Evolutionary conservation across 495 filamentous ascomycete genomes (phyloP).

Genomic region (Astrothelium subdiscretum): DNA sequence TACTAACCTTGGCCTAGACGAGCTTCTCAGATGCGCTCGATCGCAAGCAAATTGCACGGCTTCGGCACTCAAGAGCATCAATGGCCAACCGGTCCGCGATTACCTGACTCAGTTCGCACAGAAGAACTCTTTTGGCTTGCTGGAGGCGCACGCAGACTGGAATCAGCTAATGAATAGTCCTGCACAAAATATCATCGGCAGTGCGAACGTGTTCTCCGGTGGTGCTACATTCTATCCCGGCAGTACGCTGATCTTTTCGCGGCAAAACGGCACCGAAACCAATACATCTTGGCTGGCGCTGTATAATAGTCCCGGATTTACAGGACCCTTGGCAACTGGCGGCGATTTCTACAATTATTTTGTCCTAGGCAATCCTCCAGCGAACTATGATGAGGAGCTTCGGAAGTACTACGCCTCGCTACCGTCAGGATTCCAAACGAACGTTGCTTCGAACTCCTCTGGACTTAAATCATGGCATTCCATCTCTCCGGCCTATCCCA

Average conservation of each 20-base stretch:
- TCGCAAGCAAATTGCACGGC: background rate
- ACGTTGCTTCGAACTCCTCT: conserved; percentile 4
- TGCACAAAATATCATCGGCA: conserved; percentile 31
- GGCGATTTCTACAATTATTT: conserved; percentile 42
- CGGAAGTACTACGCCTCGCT: background rate
- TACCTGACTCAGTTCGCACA: conserved; percentile 35
- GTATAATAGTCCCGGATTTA: conserved; percentile 25
- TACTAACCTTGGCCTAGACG: background rate
- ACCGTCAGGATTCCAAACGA: background rate
- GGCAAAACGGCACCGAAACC: conserved; percentile 31
- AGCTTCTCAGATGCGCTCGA: background rate
- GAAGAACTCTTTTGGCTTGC: conserved; percentile 27
- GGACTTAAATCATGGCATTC: background rate
- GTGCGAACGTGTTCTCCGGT: conserved; percentile 29
- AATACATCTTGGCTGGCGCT: conserved; percentile 27
- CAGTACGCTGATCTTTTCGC: conserved; percentile 19
- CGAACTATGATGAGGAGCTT: background rate
- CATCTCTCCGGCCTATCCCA: background rate
- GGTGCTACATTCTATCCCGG: conserved; percentile 38
- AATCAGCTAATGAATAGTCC: conserved; percentile 39
- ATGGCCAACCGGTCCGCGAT: conserved; percentile 29
- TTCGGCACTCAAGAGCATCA: conserved; percentile 33
- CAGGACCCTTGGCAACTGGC: conserved; percentile 35
- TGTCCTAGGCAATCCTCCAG: conserved; percentile 27
- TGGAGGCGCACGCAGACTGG: conserved; percentile 41